Percentiles rank a stretch among this genome's conserved stretches.
phyloP scores from a whole-genome alignment of 371 early-diverging fungal species.

The Smittium mucronatum region DNA sequence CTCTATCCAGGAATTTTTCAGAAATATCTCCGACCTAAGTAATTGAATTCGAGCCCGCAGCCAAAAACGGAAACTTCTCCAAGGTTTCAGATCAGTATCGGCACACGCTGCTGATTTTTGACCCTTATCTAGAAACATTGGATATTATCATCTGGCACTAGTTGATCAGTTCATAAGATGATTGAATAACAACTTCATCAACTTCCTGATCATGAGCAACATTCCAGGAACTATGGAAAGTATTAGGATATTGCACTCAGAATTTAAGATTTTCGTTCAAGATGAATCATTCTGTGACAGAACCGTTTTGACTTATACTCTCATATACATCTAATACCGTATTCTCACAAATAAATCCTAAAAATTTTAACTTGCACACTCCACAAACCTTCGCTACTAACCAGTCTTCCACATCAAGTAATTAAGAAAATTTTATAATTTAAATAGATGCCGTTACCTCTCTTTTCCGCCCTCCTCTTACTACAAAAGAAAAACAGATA shows the following conservation, averaged over 20 bases:
- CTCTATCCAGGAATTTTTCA: background rate
- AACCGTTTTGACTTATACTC: background rate
- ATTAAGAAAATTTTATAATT: background rate
- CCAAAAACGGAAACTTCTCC: background rate
- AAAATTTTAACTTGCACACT: background rate
- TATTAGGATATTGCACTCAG: background rate
- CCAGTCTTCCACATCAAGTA: background rate
- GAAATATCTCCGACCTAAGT: conserved; percentile 4
- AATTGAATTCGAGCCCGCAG: background rate
- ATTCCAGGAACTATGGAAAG: background rate
- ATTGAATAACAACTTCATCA: conserved; percentile 4
- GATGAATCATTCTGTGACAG: background rate
- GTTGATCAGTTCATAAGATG: conserved; percentile 8
- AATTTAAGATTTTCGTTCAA: background rate
- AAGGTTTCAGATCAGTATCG: background rate
- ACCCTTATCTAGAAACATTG: background rate
- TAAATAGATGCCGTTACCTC: background rate
- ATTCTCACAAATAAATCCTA: background rate
- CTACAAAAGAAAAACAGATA: conserved; percentile 2
- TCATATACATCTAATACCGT: background rate
- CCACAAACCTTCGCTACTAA: background rate
- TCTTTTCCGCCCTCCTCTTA: background rate
- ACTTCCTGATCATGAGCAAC: background rate
- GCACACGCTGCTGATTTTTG: conserved; percentile 1
- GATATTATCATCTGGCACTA: background rate